Evolutionary conservation across 768 basidiomycete genomes (phyloP), one percentile per base, ranked within the genome.

Genomic region (Hypsizygus marmoreus): DNA sequence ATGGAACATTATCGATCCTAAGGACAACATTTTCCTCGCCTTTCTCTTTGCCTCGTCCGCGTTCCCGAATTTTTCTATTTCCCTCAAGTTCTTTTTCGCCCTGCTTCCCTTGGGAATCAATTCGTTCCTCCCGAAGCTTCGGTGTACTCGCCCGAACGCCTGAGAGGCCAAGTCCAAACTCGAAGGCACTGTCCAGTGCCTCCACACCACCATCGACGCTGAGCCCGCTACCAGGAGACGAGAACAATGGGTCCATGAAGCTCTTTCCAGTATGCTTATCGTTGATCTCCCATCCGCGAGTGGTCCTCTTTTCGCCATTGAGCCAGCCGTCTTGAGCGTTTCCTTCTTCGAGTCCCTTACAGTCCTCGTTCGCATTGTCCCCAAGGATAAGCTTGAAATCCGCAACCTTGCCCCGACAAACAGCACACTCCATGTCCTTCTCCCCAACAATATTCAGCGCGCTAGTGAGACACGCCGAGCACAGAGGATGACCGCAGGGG

Each of bases 381-480:
- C 30, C 54, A 45, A 57, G 60, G 39, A 70, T 64, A 48, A 89
- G 65, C 34, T 79, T 76, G 62, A 92, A 92, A 59, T 88, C 82
- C 23, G 71, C 73, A 16, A 92, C 88, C 25, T 79, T 76, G 30
- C 63, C 65, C 56, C 83, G 84, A 67, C 90, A 93, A 23, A 89
- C 84, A 13, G 87, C 84, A 51, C 91, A 93, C 48, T 84, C 79
- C 79, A 92, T 88, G 47, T 88, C 86, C 60, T 91, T 92, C 65
- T 93, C 90, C 6, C 90, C 90, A 13, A 91, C 91, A 40, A 92
- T 92, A 54, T 93, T 93, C 40, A 93, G 72, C 6, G 88, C 87
- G 40, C 88, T 90, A 1, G 91, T 93, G 44, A 93, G 73, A 59
- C 91, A 93, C 8, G 77, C 76, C 2, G 88, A 86, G 60, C 91